A percentile compares a stretch with the other conserved stretches of the same genome.
Conservation (phyloP, 2,329 filamentous ascomycete species). For the Macrophomina pseudophaseolina region DNA sequence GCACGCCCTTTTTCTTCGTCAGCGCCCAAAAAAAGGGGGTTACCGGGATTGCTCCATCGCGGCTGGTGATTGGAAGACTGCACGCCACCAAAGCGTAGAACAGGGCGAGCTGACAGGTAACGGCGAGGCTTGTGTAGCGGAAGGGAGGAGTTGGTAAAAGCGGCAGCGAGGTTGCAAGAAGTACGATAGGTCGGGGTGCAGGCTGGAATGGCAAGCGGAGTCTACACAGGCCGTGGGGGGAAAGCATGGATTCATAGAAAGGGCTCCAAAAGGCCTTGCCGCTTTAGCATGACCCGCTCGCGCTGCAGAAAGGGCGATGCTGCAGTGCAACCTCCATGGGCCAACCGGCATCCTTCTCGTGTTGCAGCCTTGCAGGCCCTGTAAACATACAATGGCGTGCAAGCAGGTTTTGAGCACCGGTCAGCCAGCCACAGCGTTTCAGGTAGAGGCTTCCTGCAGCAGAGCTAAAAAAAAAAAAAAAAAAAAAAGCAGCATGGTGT, state of each 20-base stretch:
- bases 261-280: not conserved
- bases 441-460: too few species aligned
- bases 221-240: rapidly evolving
- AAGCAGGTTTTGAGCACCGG: not conserved
- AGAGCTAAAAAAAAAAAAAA: too few species aligned
- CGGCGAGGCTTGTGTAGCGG: not conserved
- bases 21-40: conserved; percentile 30
- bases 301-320: not conserved
- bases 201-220: too few species aligned
- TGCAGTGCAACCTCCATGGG: not conserved
- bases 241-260: not conserved
- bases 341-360: not conserved
- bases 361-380: not conserved
- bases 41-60: conserved; percentile 29
- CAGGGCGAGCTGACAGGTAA: not conserved
- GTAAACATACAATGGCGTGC: not conserved
- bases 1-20: conserved; percentile 31
- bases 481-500: too few species aligned
- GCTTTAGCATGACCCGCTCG: not conserved
- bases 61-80: conserved; percentile 14
- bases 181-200: not conserved
- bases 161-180: not conserved
- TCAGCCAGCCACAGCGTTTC: not conserved
- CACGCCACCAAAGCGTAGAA: not conserved
- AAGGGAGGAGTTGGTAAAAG: not conserved